phyloP scores from a whole-genome alignment of 495 filamentous ascomycete genomes.

The Podospora pseudocomata region DNA sequence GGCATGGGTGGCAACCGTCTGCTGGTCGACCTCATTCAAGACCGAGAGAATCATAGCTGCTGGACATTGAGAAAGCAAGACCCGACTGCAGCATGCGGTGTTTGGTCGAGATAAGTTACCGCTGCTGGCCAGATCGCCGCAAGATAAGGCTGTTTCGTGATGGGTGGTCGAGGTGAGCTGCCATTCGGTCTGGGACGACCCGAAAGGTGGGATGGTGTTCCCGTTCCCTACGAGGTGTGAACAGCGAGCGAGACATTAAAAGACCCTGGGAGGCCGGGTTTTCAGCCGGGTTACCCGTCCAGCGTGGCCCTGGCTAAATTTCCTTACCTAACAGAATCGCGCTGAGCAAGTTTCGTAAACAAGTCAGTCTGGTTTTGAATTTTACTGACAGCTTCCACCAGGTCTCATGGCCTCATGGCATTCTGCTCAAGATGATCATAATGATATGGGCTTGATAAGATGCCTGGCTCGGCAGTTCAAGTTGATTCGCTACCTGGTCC shows the following conservation, averaged over 20 bases:
- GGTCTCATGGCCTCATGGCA: not conserved
- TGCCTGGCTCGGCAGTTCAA: not conserved
- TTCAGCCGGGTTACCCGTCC: not conserved
- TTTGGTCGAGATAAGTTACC: not conserved
- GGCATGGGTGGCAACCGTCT: not conserved
- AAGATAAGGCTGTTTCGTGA: not conserved
- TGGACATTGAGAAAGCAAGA: not conserved
- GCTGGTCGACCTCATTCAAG: not conserved
- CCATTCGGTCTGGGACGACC: not conserved
- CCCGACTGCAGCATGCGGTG: not conserved
- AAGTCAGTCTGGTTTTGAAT: not conserved
- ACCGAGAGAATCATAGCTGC: not conserved
- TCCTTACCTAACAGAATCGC: not conserved
- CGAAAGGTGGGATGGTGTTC: not conserved
- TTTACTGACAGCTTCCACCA: not conserved
- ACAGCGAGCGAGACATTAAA: not conserved
- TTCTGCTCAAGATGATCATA: not conserved
- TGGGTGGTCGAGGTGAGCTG: not conserved
- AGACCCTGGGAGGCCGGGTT: not conserved
- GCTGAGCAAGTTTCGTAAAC: not conserved
- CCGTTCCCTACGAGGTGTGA: not conserved
- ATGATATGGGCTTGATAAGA: not conserved
- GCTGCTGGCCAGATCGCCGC: conserved; percentile 4
- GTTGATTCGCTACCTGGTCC: not conserved
- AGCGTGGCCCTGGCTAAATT: not conserved